phyloP scores from a whole-genome alignment of 2,329 filamentous ascomycete genomes.

The Colletotrichum trifolii region DNA sequence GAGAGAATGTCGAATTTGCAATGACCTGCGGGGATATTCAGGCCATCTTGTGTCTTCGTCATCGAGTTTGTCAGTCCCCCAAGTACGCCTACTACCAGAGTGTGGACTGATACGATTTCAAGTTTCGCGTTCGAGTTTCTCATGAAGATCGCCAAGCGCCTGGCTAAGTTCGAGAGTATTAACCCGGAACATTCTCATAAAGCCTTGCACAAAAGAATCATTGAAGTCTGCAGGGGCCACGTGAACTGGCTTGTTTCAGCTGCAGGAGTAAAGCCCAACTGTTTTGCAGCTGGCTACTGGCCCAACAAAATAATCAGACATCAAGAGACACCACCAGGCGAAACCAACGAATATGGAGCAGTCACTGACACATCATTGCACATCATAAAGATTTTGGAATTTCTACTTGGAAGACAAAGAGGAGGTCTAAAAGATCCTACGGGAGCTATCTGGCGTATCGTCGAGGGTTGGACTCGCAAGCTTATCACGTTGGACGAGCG shows the following conservation, averaged over 20 bases:
- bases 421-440: too few relatives aligned
- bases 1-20: not conserved
- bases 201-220: not conserved
- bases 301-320: rapidly evolving
- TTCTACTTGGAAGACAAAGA: too few relatives aligned
- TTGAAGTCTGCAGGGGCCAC: not conserved
- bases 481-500: not conserved
- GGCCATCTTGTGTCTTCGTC: not conserved
- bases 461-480: not conserved
- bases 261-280: not conserved
- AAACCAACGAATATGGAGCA: not conserved
- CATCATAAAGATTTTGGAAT: not conserved
- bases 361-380: not conserved
- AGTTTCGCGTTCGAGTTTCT: constrained; percentile 3
- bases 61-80: not conserved
- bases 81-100: too few relatives aligned
- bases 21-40: not conserved
- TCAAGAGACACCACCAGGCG: not conserved
- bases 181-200: too few relatives aligned
- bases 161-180: not conserved
- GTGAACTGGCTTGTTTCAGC: not conserved
- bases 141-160: not conserved
- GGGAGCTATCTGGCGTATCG: not conserved
- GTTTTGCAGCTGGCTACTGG: not conserved
- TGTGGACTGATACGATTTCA: too few relatives aligned